A percentile compares a stretch with the other conserved stretches of the same genome.
Evolutionary conservation across 352 stramenopile genomes (phyloP).

Genomic region (Phytophthora foliorum): DNA sequence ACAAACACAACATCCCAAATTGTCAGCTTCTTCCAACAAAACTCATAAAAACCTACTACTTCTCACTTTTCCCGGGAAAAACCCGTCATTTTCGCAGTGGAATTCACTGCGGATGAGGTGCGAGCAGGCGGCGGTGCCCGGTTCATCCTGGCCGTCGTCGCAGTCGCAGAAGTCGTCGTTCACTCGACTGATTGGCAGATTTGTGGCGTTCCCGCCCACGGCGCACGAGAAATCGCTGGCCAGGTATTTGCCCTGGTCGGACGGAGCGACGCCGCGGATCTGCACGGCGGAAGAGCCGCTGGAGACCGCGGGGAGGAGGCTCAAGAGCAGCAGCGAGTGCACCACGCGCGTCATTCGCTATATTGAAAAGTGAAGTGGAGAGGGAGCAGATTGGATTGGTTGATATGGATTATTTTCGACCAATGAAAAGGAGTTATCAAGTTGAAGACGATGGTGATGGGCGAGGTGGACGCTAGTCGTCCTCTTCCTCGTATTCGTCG

Average conservation of each 20-base stretch:
- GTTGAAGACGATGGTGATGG: slow-evolving; percentile 13
- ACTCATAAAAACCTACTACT: background rate
- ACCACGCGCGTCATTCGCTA: slow-evolving; percentile 34
- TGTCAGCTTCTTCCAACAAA: background rate
- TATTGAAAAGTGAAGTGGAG: slow-evolving; percentile 8
- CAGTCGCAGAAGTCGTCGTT: slow-evolving; percentile 97
- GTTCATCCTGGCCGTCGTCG: slow-evolving; percentile 90
- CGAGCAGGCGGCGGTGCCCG: slow-evolving; percentile 84
- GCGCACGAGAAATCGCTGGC: slow-evolving; percentile 40
- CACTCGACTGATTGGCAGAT: slow-evolving; percentile 57
- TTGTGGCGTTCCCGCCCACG: slow-evolving; percentile 37
- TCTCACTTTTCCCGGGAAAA: slow-evolving; percentile 65
- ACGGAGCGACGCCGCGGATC: slow-evolving; percentile 57
- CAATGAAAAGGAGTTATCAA: slow-evolving; percentile 20
- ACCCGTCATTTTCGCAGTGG: slow-evolving; percentile 78
- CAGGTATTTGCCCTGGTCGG: slow-evolving; percentile 39
- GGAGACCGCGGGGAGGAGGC: slow-evolving; percentile 4
- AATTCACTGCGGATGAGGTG: slow-evolving; percentile 64
- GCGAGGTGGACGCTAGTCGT: slow-evolving; percentile 5
- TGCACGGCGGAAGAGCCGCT: slow-evolving; percentile 6
- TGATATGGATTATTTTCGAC: slow-evolving; percentile 26
- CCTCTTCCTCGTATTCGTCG: background rate
- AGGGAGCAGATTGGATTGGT: slow-evolving; percentile 12
- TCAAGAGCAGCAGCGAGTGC: slow-evolving; percentile 16
- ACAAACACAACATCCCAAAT: slow-evolving; percentile 7